Conservation (phyloP, 257 asterid genomes). For the Schizonepeta tenuifolia region DNA sequence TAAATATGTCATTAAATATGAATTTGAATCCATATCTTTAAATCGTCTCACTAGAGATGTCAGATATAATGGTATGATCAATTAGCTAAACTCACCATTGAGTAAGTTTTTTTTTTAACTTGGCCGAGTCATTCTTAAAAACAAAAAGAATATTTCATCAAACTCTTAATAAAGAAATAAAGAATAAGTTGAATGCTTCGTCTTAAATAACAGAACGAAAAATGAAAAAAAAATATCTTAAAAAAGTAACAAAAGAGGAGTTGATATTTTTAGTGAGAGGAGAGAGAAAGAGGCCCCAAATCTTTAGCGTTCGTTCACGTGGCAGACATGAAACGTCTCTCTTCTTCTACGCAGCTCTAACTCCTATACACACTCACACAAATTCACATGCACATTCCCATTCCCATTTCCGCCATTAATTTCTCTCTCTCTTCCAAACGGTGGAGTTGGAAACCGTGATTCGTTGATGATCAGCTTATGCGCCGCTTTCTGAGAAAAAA, state of each 20-base stretch:
- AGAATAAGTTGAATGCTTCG: no score
- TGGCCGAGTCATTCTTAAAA: no score
- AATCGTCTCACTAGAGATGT: no score
- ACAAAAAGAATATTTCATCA: no score
- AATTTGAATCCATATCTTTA: no score
- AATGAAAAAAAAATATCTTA: neutral
- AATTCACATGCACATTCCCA: neutral
- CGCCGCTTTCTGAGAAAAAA: neutral
- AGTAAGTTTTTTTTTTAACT: no score
- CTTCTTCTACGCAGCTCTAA: constrained; percentile 40
- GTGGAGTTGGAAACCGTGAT: neutral
- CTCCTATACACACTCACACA: constrained; percentile 20
- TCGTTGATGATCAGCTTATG: neutral
- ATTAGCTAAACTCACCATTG: no score
- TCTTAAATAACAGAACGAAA: neutral
- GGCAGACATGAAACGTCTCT: constrained; percentile 40
- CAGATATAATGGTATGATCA: no score
- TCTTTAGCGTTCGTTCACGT: constrained; percentile 39
- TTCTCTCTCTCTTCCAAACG: neutral
- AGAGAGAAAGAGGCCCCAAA: constrained; percentile 9
- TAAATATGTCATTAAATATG: no score
- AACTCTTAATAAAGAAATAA: no score
- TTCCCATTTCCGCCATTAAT: neutral
- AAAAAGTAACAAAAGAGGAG: neutral
- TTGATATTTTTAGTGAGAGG: constrained; percentile 14